Evolutionary conservation across 495 filamentous ascomycete genomes (phyloP).

Genomic region (Elasticomyces elasticus): DNA sequence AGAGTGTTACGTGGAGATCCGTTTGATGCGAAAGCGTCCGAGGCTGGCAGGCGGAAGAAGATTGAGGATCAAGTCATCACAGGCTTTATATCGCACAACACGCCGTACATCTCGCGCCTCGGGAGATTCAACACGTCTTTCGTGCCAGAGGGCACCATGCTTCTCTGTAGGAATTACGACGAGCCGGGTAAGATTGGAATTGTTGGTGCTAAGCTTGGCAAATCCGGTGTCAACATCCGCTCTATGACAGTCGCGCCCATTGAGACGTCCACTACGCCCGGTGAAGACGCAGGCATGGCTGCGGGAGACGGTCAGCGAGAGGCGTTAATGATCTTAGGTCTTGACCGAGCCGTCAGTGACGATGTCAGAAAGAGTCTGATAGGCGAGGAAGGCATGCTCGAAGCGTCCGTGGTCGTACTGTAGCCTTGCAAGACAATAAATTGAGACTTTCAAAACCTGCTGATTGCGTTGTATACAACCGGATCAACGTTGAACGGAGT

Average conservation of each 20-base stretch:
- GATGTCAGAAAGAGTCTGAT: conserved; percentile 46
- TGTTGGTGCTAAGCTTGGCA: conserved; percentile 53
- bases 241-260: conserved; percentile 59
- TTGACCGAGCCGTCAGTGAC: conserved; percentile 46
- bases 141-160: conserved; percentile 50
- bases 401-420: conserved; percentile 47
- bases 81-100: conserved; percentile 51
- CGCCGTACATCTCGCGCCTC: conserved; percentile 53
- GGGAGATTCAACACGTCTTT: conserved; percentile 56
- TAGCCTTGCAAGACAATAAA: too few relatives aligned
- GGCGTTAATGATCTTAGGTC: conserved; percentile 64
- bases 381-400: conserved; percentile 48
- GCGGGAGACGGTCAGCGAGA: conserved; percentile 37
- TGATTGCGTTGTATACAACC: too few relatives aligned
- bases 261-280: conserved; percentile 24
- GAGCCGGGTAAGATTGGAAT: conserved; percentile 63
- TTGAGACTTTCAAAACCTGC: too few relatives aligned
- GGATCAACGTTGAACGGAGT: too few relatives aligned
- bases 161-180: conserved; percentile 64
- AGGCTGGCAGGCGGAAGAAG: neutral
- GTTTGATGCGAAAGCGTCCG: neutral
- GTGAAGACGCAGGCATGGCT: conserved; percentile 3
- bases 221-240: conserved; percentile 56
- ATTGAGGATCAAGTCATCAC: conserved; percentile 48
- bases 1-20: conserved; percentile 1